A percentile compares a stretch with the other conserved stretches of the same genome.
These are phyloP conservation scores for Aspergillus pseudonomiae DNA, from an alignment of 2,329 filamentous ascomycete species.

Conservation along the genomic window DNA sequence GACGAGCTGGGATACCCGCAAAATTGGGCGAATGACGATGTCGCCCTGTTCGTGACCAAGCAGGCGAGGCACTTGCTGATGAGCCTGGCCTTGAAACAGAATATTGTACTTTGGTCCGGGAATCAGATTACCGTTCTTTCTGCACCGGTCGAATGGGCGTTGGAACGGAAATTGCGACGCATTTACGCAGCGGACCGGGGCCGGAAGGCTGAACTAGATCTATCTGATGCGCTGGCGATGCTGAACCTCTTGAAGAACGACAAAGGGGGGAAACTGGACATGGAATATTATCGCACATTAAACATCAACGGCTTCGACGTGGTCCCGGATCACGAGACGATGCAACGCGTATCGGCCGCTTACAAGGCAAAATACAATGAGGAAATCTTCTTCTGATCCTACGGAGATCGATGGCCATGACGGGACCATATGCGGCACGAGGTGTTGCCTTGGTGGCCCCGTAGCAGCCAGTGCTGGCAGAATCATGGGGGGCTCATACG, in stretches of 20 bases:
- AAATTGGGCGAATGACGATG: slow-evolving; percentile 16
- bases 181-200: slow-evolving; percentile 28
- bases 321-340: slow-evolving; percentile 30
- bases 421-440: not conserved
- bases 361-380: slow-evolving; percentile 31
- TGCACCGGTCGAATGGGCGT: slow-evolving; percentile 38
- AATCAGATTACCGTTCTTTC: slow-evolving; percentile 33
- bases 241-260: slow-evolving; percentile 28
- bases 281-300: slow-evolving; percentile 30
- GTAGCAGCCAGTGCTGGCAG: not conserved
- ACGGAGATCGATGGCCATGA: not conserved
- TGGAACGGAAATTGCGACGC: slow-evolving; percentile 38
- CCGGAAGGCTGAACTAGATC: slow-evolving; percentile 30
- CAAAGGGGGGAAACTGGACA: slow-evolving; percentile 27
- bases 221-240: slow-evolving; percentile 34
- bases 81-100: slow-evolving; percentile 24
- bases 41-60: slow-evolving; percentile 15
- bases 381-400: slow-evolving; percentile 24
- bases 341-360: slow-evolving; percentile 32
- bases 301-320: slow-evolving; percentile 34
- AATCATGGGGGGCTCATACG: not conserved
- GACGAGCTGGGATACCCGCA: slow-evolving; percentile 6
- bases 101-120: slow-evolving; percentile 35
- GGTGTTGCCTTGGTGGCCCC: not conserved
- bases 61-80: slow-evolving; percentile 9